Percentiles rank a stretch among this genome's conserved stretches.
These are phyloP conservation scores for Fusarium zealandicum DNA, from an alignment of 2,329 filamentous ascomycete genomes.

Conservation along the genomic window DNA sequence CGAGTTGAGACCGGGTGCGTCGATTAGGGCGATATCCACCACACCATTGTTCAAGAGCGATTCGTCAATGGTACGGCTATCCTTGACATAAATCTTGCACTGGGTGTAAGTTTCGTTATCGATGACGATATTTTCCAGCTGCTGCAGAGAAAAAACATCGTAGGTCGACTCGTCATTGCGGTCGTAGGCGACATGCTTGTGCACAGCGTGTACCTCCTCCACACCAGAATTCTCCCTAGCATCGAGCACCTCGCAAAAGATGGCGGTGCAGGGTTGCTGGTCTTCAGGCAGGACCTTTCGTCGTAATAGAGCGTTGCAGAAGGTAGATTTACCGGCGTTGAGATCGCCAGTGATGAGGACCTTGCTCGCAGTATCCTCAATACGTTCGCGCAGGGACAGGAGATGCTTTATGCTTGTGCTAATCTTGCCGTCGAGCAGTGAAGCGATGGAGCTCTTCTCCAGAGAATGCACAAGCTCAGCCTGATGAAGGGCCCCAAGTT, in stretches of 20 bases:
- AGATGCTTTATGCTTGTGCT: constrained; percentile 92
- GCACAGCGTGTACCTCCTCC: constrained; percentile 95
- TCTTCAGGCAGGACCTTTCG: constrained; percentile 95
- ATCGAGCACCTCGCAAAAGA: constrained; percentile 97
- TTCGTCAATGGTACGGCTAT: constrained; percentile 87
- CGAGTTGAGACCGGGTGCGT: constrained; percentile 93
- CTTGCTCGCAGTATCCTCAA: constrained; percentile 97
- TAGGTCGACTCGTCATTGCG: constrained; percentile 94
- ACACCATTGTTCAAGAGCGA: constrained; percentile 97
- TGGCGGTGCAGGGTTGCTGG: constrained; percentile 96
- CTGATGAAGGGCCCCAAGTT: constrained; percentile 85
- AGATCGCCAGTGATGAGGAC: constrained; percentile 94
- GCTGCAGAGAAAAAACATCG: constrained; percentile 78
- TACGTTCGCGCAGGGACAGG: constrained; percentile 84
- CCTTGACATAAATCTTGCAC: constrained; percentile 96
- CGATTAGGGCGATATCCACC: constrained; percentile 96
- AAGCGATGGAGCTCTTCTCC: constrained; percentile 89
- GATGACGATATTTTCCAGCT: constrained; percentile 87
- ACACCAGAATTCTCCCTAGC: constrained; percentile 87
- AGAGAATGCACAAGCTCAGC: constrained; percentile 92
- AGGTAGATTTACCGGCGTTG: constrained; percentile 97
- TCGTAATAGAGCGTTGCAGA: constrained; percentile 95
- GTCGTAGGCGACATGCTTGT: constrained; percentile 80
- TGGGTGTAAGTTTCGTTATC: constrained; percentile 90
- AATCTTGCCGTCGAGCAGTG: constrained; percentile 92